Evolutionary conservation across 2,329 filamentous ascomycete species (phyloP).

Genomic region (Pyricularia sp.): DNA sequence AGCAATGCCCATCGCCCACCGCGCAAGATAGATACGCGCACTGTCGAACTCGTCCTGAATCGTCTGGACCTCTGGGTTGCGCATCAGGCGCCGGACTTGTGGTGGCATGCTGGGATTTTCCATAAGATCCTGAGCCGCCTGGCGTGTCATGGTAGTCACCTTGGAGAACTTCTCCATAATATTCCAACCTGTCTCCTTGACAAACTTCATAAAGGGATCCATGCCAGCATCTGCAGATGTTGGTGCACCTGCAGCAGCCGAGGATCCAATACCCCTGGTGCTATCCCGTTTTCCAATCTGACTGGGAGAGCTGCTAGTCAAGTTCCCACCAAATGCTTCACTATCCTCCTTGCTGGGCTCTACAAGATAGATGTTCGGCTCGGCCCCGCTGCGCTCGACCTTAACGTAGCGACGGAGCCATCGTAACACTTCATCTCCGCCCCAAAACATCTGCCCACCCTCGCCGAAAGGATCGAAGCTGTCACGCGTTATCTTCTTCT

Average conservation of each 20-base stretch:
- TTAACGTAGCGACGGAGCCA: conserved; percentile 82
- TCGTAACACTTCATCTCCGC: conserved; percentile 85
- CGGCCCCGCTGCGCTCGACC: conserved; percentile 75
- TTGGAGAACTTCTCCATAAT: conserved; percentile 95
- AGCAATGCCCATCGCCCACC: conserved; percentile 98
- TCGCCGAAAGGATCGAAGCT: conserved; percentile 79
- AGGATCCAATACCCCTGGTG: conserved; percentile 17
- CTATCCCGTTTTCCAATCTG: conserved; percentile 31
- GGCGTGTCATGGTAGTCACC: conserved; percentile 88
- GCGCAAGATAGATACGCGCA: conserved; percentile 82
- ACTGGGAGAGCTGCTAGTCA: conserved; percentile 29
- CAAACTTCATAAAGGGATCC: conserved; percentile 86
- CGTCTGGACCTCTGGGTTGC: conserved; percentile 89
- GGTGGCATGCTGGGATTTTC: conserved; percentile 89
- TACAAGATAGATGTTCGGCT: conserved; percentile 84
- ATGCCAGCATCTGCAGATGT: conserved; percentile 56
- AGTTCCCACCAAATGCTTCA: conserved; percentile 63
- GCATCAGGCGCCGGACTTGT: conserved; percentile 74
- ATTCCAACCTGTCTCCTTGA: conserved; percentile 95
- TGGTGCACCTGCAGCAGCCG: conserved; percentile 10
- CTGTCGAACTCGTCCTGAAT: conserved; percentile 97
- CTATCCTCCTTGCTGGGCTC: conserved; percentile 76
- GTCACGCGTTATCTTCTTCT: conserved; percentile 75
- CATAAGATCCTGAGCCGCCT: conserved; percentile 83
- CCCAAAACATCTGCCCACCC: conserved; percentile 91